Base-by-base conservation (phyloP, 768 basidiomycete species). In the Lenzites betulinus region DNA sequence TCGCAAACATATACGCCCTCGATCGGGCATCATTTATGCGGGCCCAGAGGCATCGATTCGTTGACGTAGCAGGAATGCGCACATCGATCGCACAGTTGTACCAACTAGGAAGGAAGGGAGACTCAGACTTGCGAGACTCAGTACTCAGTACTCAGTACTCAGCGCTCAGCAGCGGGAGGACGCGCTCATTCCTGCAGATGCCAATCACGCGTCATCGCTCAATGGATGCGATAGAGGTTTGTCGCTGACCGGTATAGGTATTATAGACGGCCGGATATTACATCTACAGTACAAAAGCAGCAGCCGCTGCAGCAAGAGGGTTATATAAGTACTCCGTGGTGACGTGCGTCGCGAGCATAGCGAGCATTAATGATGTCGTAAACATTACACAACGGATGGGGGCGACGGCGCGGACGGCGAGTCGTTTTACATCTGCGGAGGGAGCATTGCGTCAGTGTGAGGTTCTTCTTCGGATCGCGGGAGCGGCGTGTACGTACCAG, bases 401-500 rank as follows among this genome's bases (percentile, higher is more conserved):
- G 16, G 20, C 8, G 38, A 44, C 41, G 25, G 20, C 41, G 41
- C 9, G 22, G 16, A 7, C n/a, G 20, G 46, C 28, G 39, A 26
- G 56, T 35, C 48, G 38, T 59, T 60, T 62, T 55, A 64, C 64
- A 64, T 64, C 63, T 64, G 48, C 41, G 13, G 16, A 42, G n/a
- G 18, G n/a, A 18, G 30, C 52, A 23, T 20, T 18, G 7, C 20
- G 22, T 63, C 41, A 55, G 62, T 20, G 13, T 6, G 16, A n/a
- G 7, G 38, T 18, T 39, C 38, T 18, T 39, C 18, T 15, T 5
- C 38, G 4, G 6, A 18, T 39, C 38, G 38, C 38, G 38, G 38
- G 38, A 11, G 35, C 22, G 22, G 18, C 35, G 33, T 52, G 28
- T 33, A 76, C 88, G 77, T 62, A 94, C 89, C 72, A 95, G 74